These are phyloP conservation scores for Pseudofabraea citricarpa DNA, from an alignment of 2,329 filamentous ascomycete genomes.

Conservation along the genomic window DNA sequence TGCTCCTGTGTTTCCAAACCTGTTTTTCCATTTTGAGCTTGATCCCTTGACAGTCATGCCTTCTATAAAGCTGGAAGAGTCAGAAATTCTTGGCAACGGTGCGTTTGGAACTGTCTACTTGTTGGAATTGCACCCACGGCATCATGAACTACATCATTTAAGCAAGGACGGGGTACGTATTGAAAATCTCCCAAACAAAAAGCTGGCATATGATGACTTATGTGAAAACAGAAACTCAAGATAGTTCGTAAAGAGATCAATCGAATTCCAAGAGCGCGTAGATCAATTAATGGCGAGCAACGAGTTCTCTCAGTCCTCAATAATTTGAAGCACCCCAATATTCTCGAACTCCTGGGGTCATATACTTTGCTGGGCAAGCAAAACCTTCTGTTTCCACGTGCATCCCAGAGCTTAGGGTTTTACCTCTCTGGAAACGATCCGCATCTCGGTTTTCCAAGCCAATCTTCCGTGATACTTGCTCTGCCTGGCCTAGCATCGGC, in stretches of 20 bases:
- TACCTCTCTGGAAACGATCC: constrained; percentile 9
- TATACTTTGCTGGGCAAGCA: constrained; percentile 15
- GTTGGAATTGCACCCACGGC: too few relatives aligned
- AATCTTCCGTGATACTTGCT: constrained; percentile 13
- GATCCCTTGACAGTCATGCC: background rate
- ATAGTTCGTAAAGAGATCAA: background rate
- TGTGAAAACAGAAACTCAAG: background rate
- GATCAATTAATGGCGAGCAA: background rate
- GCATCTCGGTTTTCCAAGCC: constrained; percentile 1
- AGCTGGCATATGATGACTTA: too few relatives aligned
- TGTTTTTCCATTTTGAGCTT: background rate
- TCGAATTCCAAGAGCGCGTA: background rate
- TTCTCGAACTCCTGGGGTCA: constrained; percentile 17
- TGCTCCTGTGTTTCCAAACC: background rate
- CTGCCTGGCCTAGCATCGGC: constrained; percentile 22
- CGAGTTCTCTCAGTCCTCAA: constrained; percentile 8
- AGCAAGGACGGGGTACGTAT: background rate
- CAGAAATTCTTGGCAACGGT: background rate
- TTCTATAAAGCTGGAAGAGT: background rate
- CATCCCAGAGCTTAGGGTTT: constrained; percentile 13
- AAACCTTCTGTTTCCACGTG: constrained; percentile 19
- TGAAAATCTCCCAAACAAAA: background rate
- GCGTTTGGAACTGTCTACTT: background rate
- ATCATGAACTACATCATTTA: background rate
- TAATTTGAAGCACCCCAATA: constrained; percentile 17